Evolutionary conservation across 2,329 filamentous ascomycete genomes (phyloP).

Genomic region (Colletotrichum sp.): DNA sequence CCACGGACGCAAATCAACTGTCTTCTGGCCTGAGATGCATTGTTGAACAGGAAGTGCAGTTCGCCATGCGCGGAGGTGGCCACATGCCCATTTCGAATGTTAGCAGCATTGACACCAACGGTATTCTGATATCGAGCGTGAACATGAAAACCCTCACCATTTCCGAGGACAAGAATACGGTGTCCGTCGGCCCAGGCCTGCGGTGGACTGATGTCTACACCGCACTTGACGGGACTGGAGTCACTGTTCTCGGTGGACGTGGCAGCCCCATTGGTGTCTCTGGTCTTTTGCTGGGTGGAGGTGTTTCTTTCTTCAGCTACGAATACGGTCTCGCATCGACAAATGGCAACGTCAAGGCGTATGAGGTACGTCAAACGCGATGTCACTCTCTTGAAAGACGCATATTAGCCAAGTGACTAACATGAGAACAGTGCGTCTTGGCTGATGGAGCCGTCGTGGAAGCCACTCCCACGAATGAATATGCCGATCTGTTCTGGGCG

Average conservation of each 20-base stretch:
- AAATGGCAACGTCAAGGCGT: conserved; percentile 31
- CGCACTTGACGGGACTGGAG: conserved; percentile 32
- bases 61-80: conserved; percentile 12
- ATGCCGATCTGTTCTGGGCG: not conserved
- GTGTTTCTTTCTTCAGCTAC: conserved; percentile 28
- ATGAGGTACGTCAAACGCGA: conserved; percentile 32
- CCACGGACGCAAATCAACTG: not conserved
- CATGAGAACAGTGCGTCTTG: not conserved
- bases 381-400: not conserved
- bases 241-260: conserved; percentile 41
- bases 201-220: conserved; percentile 44
- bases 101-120: not conserved
- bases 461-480: not conserved
- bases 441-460: not conserved
- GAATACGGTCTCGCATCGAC: conserved; percentile 29
- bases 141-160: not conserved
- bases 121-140: conserved; percentile 3
- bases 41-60: not conserved
- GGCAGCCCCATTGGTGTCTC: conserved; percentile 41
- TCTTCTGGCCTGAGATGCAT: not conserved
- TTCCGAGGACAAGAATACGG: conserved; percentile 29
- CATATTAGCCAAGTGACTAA: fast-evolving
- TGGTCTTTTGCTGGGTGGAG: conserved; percentile 41
- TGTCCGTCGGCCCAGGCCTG: conserved; percentile 38
- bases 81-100: conserved; percentile 7